These are phyloP conservation scores for Pseudocercospora pini-densiflorae DNA, from an alignment of 2,329 filamentous ascomycete species.

Conservation along the genomic window DNA sequence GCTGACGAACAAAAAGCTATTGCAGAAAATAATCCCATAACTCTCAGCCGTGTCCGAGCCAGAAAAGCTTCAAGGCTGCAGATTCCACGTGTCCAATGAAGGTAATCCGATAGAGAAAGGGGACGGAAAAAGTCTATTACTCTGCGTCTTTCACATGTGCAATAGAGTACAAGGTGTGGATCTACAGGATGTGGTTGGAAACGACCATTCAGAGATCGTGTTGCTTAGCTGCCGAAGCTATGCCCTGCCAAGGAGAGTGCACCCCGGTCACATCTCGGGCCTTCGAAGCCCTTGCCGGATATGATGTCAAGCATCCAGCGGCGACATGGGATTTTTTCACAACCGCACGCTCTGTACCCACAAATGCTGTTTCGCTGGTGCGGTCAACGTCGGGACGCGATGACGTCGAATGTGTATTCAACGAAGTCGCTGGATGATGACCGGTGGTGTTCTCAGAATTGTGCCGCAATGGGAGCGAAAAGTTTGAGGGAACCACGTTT, in stretches of 20 bases:
- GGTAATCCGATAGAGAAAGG: neutral
- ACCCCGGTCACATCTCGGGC: slow-evolving; percentile 2
- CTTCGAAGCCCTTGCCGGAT: neutral
- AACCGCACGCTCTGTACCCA: neutral
- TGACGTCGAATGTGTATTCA: slow-evolving; percentile 12
- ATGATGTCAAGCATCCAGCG: neutral
- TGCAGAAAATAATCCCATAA: slow-evolving; percentile 17
- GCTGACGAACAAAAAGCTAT: slow-evolving; percentile 1
- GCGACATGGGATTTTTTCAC: neutral
- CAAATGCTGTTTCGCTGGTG: slow-evolving; percentile 7
- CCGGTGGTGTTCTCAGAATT: neutral
- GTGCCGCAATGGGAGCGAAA: slow-evolving; percentile 10
- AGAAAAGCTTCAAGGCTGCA: slow-evolving; percentile 10
- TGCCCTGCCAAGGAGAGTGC: neutral
- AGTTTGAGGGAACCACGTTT: slow-evolving; percentile 7
- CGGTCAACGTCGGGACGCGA: slow-evolving; percentile 8
- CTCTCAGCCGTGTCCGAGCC: neutral
- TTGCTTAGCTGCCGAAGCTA: slow-evolving; percentile 5
- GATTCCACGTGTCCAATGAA: slow-evolving; percentile 9
- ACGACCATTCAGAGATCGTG: slow-evolving; percentile 15
- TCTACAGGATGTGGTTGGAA: slow-evolving; percentile 23
- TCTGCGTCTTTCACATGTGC: neutral
- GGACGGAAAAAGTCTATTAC: neutral
- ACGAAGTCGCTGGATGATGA: slow-evolving; percentile 10
- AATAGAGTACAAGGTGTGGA: slow-evolving; percentile 11